Evolutionary conservation across 2,329 filamentous ascomycete genomes (phyloP), one percentile per base, ranked within the genome.

Genomic region (Emmonsia crescens): DNA sequence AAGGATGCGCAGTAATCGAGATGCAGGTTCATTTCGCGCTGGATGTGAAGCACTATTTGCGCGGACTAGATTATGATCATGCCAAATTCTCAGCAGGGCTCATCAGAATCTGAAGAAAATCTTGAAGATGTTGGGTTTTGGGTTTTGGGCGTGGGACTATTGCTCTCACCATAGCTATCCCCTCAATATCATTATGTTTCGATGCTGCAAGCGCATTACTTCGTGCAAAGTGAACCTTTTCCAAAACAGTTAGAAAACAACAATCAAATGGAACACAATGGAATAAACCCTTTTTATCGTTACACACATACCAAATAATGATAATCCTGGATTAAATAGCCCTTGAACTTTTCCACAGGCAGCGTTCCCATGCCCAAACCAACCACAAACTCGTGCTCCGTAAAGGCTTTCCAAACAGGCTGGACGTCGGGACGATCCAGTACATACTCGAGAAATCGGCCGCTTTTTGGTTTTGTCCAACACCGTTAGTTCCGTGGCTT

Each of bases 261-360:
- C 54, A 12, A 54, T 8, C n/a, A 27, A 49, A 56, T 3, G 58
- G 38, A 48, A 31, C 38, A 31, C n/a, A 48, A 29, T 14, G 10
- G 31, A 49, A 19, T n/a, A n/a, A n/a, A n/a, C n/a, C n/a, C n/a
- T n/a, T n/a, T n/a, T n/a, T n/a, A n/a, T n/a, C 5, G 42, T 46
- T 31, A 67, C 46, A 21, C 19, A 70, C 80, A 49, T 68, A 94
- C 89, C 51, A 96, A 77, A 70, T 94, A 97, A 4, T 96, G 80
- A 69, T 96, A 96, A 70, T 97, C 93, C 69, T 97, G 93, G 10
- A 94, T 82, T 61, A 97, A 84, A 72, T 96, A 97, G 46, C 88
- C 83, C 73, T 91, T 94, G 79, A 96, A 97, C 0, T 85, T 87
- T 51, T 88, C 83, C 0, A 88, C 68, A 0, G 89, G 87, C 24